phyloP scores from a whole-genome alignment of 192 early-diverging fungal genomes.

The Coemansia sp. region DNA sequence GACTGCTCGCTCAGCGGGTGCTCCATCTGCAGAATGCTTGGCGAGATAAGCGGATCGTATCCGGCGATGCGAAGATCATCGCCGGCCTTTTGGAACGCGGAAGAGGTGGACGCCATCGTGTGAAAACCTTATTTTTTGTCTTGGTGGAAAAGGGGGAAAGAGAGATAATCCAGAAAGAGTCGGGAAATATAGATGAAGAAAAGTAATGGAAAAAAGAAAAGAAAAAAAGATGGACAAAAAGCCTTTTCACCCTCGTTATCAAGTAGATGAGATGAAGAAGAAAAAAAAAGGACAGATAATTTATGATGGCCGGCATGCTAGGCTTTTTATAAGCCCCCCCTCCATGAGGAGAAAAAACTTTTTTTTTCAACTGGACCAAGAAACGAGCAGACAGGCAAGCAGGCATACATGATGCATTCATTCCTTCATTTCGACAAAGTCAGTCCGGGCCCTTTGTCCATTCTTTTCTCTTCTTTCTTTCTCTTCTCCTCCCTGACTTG shows the following conservation, averaged over 20 bases:
- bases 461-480: neutral
- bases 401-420: no score
- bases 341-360: neutral
- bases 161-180: neutral
- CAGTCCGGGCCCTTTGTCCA: no score
- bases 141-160: neutral
- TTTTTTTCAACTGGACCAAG: neutral
- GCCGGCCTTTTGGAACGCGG: constrained; percentile 52
- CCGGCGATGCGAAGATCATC: constrained; percentile 87
- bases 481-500: neutral
- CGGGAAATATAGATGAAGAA: no score
- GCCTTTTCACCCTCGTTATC: neutral
- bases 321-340: neutral
- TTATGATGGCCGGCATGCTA: neutral
- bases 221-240: neutral
- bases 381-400: no score
- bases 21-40: constrained; percentile 87
- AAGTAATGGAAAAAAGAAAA: neutral
- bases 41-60: constrained; percentile 89
- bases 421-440: no score
- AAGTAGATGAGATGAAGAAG: constrained; percentile 6
- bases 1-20: constrained; percentile 61
- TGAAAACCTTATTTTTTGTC: neutral
- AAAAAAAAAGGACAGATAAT: neutral
- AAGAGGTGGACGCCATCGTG: constrained; percentile 48